These are phyloP conservation scores for Euphrasia confusa DNA, from an alignment of 257 asterid species.

Conservation along the genomic window DNA sequence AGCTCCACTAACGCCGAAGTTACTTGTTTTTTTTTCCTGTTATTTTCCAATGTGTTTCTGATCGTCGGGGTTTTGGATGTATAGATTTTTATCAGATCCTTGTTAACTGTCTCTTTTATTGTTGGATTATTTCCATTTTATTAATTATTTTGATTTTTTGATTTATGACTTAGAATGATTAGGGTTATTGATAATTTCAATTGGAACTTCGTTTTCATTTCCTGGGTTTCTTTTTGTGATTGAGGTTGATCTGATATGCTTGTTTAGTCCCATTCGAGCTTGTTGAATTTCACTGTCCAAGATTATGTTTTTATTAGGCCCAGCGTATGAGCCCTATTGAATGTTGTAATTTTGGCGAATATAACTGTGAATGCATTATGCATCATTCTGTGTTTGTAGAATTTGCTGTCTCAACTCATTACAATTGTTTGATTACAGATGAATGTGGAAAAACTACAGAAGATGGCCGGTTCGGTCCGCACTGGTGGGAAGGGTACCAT, in stretches of 20 bases:
- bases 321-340: neutral
- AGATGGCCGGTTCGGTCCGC: conserved; percentile 74
- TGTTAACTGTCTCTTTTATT: neutral
- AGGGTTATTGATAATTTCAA: neutral
- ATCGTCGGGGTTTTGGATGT: neutral
- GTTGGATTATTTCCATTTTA: neutral
- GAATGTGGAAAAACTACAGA: conserved; percentile 65
- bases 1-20: neutral
- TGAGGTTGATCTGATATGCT: neutral
- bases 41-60: neutral
- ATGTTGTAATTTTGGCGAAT: neutral
- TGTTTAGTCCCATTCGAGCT: neutral
- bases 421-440: conserved; percentile 36
- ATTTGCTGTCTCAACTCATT: neutral
- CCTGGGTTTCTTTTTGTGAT: neutral
- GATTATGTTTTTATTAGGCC: neutral
- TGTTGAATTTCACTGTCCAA: neutral
- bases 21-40: neutral
- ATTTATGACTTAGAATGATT: neutral
- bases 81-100: neutral
- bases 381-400: neutral
- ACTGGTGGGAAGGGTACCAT: conserved; percentile 77
- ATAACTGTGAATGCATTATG: neutral
- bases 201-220: neutral
- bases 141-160: neutral